Evolutionary conservation across 176 grass and related monocot species (phyloP).

Genomic region (Oryza glumipatula): DNA sequence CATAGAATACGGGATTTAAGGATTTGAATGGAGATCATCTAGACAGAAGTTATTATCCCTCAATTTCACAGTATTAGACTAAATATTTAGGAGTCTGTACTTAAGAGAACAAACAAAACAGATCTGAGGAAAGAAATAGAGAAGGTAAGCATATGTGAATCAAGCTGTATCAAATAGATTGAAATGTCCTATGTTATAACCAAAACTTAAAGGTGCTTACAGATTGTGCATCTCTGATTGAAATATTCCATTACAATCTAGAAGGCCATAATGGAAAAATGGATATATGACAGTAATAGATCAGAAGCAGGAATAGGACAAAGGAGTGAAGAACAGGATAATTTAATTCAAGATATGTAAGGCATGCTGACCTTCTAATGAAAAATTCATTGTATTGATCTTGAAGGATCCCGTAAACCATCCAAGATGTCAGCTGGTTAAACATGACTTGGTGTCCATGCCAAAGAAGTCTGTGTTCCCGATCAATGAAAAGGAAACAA

Average conservation of each 20-base stretch:
- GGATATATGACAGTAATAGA: slow-evolving; percentile 12
- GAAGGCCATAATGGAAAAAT: neutral
- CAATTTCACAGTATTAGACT: slow-evolving; percentile 22
- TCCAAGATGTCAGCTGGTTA: slow-evolving; percentile 94
- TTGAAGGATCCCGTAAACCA: slow-evolving; percentile 99
- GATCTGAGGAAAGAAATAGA: neutral
- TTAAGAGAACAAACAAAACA: neutral
- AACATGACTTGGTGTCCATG: slow-evolving; percentile 99
- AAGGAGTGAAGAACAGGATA: neutral
- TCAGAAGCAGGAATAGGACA: slow-evolving; percentile 6
- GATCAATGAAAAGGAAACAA: slow-evolving; percentile 38
- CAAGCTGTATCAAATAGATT: slow-evolving; percentile 1
- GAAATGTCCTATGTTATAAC: neutral
- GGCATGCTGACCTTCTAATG: slow-evolving; percentile 75
- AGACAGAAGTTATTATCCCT: neutral
- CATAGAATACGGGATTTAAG: neutral
- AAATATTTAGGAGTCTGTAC: neutral
- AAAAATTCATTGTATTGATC: slow-evolving; percentile 95
- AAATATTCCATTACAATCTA: slow-evolving; percentile 6
- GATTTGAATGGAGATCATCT: neutral
- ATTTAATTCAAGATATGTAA: slow-evolving; percentile 29
- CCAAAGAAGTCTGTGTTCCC: slow-evolving; percentile 82
- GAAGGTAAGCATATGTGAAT: neutral
- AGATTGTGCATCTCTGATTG: slow-evolving; percentile 8
- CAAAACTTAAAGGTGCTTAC: slow-evolving; percentile 25